Base-by-base conservation (phyloP, 164 flowering plant genomes). In the Litsea cubeba region DNA sequence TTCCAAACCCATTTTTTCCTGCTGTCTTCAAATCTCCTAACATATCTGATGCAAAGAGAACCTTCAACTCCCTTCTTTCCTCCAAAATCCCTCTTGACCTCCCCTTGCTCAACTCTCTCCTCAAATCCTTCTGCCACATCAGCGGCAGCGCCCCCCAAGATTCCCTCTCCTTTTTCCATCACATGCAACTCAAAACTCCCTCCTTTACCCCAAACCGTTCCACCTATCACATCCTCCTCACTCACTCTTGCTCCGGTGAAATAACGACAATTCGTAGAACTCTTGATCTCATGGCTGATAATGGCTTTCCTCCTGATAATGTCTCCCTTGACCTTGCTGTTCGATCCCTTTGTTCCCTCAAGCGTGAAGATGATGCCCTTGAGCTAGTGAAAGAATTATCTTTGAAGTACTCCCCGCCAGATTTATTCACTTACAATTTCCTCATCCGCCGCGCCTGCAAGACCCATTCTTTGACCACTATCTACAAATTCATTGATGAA, bases 361-460 rank as follows among this genome's bases (percentile, higher is more conserved):
- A 79, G 2, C 82, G 82, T 0, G 78, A 77, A 3, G 94, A 88
- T 2, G 73, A 87, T 3, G 99, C 98, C 1, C 51, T 86, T 1
- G 82, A 82, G 49, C 72, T 93, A 71, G 72, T 90, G 8, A 88
- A 85, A 26, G 96, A 91, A 60, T 71, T 93, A 8, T 85, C 88
- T 1, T 8, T 8, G 11, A 86, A 85, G 68, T 71, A 84, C 76
- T 73, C 85, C 0, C 79, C 76, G 0, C 94, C 92, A 0, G 97
- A 93, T 71, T 26, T 72, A 12, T 86, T 75, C 72, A 91, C 99
- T 11, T 95, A 83, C 72, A 95, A 93, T 84, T 93, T 86, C 69
- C 76, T 93, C 11, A 78, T 95, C 25, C 89, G 85, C 83, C 81
- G 81, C 69, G 75, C 93, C 40, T 90, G 91, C 68, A 95, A 86